Base-by-base conservation (phyloP, 192 early-diverging fungal species). In the Podila horticola region DNA sequence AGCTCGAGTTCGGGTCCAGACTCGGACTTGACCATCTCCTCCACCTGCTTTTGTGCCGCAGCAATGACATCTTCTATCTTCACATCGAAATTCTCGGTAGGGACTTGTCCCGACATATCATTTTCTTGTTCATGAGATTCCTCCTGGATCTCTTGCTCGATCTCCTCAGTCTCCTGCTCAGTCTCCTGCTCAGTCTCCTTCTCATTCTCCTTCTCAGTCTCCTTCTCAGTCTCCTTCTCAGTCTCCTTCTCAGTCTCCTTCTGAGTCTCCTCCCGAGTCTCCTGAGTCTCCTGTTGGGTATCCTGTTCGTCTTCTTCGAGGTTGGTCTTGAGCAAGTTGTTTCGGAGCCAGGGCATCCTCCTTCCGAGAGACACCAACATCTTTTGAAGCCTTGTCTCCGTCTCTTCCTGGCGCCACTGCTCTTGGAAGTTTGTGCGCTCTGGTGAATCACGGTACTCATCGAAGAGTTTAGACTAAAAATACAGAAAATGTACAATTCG, bases 301-400 rank as follows among this genome's bases (percentile, higher is more conserved):
- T 0, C 28, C 28, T 69, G 57, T 26, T 10, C 34, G 33, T 34
- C 24, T 26, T 64, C 71, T 62, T 36, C 17, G 24, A 2, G 33
- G 19, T 74, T 72, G 34, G 31, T 36, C 59, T 84, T 81, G 48
- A 73, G 24, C 7, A 81, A 49, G 34, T 30, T 81, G 52, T 83
- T 82, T 45, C 82, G 64, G 10, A 94, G 70, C 93, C 93, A 94
- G 1, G 93, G 93, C 93, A 94, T 94, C 50, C 91, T 89, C 28
- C 86, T 76, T 13, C 87, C 87, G 15, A 94, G 83, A 30, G 90
- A 91, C 19, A 89, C 89, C 29, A 89, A 84, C 83, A 94, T 86
- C 67, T 94, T 94, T 30, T 91, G 83, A 38, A 91, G 85, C 57
- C 90, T 90, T 24, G 88, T 90, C 69, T 94, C 93, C 3, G 83